Evolutionary conservation across 805 yeast species (phyloP).

Genomic region (Tetrapisispora phaffii): DNA sequence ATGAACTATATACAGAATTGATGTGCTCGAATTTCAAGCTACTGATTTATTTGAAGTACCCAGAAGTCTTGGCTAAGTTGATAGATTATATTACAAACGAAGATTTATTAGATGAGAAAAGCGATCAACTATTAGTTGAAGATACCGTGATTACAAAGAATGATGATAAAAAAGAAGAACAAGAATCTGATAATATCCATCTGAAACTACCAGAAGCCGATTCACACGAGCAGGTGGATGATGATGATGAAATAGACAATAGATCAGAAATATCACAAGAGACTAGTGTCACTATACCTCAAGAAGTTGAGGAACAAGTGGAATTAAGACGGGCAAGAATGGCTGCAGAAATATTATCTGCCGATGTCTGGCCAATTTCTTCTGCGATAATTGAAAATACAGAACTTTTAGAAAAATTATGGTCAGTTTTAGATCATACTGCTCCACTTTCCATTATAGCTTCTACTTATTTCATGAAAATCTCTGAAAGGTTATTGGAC

Average conservation of each 20-base stretch:
- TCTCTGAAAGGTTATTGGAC: conserved; percentile 80
- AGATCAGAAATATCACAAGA: conserved; percentile 25
- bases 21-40: conserved; percentile 64
- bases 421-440: conserved; percentile 67
- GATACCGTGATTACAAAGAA: conserved; percentile 6
- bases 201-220: not conserved
- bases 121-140: conserved; percentile 9
- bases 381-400: conserved; percentile 77
- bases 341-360: conserved; percentile 81
- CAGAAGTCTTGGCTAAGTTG: conserved; percentile 58
- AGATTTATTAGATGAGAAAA: conserved; percentile 22
- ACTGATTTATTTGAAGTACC: conserved; percentile 69
- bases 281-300: conserved; percentile 21
- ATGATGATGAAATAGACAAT: conserved; percentile 12
- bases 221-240: conserved; percentile 8
- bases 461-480: conserved; percentile 84
- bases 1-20: conserved; percentile 63
- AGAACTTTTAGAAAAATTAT: conserved; percentile 54
- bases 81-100: conserved; percentile 53
- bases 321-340: conserved; percentile 45
- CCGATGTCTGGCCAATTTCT: conserved; percentile 90
- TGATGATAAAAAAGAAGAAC: conserved; percentile 8
- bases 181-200: conserved; percentile 6
- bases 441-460: conserved; percentile 62
- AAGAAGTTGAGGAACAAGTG: conserved; percentile 32